Evolutionary conservation across 768 basidiomycete species (phyloP), one percentile per base, ranked within the genome.

Genomic region (Amanita muscaria): DNA sequence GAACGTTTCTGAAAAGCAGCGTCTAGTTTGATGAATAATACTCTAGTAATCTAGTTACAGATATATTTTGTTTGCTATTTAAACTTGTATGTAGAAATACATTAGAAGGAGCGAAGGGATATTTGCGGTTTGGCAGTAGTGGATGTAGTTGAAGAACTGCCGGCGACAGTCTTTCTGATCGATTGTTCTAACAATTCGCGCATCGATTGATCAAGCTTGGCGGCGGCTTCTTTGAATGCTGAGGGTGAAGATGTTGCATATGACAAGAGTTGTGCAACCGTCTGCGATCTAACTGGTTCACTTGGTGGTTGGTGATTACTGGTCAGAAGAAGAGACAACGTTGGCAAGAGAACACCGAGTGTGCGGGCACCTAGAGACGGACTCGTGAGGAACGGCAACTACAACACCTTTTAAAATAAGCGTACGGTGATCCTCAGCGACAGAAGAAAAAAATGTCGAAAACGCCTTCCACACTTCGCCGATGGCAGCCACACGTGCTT

Each of bases 381-480:
- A 40, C 40, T 36, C 30, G 36, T 19, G 5, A 27, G n/a, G 11
- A 29, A 8, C 16, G 10, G 8, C n/a, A n/a, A n/a, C n/a, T n/a
- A n/a, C n/a, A n/a, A 35, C 10, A 15, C n/a, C 22, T 47, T 10
- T 30, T 15, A 9, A 38, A 31, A 44, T 25, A 8, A 68, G n/a
- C 83, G 60, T 57, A 89, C 88, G 76, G 35, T 78, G 69, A 3
- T 74, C 73, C 42, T 82, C 78, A 0, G 72, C 59, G 0, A 82
- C 65, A 0, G 76, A 67, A 0, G 64, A 51, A 43, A 84, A 76
- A 38, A 91, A 74, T 0, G 75, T 66, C 2, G 80, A 66, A 47
- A 96, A 80, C 8, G 87, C 79, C 60, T 83, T 92, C 73, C 88
- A 77, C 10, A 88, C 76, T 61, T 97, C 92, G 5, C 77, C 77